Evolutionary conservation across 75 land plant species (phyloP).

Genomic region (Selaginella tamariscina): DNA sequence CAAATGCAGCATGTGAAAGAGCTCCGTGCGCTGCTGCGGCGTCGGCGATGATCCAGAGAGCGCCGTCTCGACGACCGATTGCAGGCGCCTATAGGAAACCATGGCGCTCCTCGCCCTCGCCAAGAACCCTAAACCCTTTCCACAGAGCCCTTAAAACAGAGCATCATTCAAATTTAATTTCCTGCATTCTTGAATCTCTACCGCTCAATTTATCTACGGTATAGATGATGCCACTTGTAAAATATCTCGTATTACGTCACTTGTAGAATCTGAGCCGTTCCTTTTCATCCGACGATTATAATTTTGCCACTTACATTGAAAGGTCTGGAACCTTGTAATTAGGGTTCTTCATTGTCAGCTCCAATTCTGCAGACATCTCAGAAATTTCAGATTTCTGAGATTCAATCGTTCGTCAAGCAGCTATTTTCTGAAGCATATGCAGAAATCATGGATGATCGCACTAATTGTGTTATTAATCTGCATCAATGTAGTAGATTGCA

Average conservation of each 20-base stretch:
- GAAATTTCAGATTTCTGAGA: background rate
- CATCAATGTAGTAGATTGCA: conserved; percentile 20
- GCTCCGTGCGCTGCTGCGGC: conserved; percentile 57
- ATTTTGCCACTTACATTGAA: no score
- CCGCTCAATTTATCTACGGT: no score
- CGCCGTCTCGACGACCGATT: conserved; percentile 49
- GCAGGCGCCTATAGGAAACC: conserved; percentile 61
- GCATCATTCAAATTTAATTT: no score
- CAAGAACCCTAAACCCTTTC: background rate
- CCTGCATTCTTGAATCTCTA: background rate
- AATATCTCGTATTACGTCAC: no score
- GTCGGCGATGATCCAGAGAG: conserved; percentile 48
- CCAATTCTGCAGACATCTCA: no score
- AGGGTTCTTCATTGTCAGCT: no score
- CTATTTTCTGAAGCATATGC: no score
- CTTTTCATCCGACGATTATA: no score
- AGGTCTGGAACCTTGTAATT: no score
- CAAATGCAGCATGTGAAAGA: conserved; percentile 54
- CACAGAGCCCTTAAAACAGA: background rate
- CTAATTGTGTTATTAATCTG: conserved; percentile 16
- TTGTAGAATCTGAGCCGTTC: no score
- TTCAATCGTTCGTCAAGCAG: no score
- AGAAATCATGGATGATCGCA: conserved; percentile 6
- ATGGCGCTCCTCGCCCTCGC: conserved; percentile 22
- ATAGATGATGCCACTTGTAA: no score